Evolutionary conservation across 805 yeast species (phyloP).

Genomic region (Wickerhamomyces silvicola): DNA sequence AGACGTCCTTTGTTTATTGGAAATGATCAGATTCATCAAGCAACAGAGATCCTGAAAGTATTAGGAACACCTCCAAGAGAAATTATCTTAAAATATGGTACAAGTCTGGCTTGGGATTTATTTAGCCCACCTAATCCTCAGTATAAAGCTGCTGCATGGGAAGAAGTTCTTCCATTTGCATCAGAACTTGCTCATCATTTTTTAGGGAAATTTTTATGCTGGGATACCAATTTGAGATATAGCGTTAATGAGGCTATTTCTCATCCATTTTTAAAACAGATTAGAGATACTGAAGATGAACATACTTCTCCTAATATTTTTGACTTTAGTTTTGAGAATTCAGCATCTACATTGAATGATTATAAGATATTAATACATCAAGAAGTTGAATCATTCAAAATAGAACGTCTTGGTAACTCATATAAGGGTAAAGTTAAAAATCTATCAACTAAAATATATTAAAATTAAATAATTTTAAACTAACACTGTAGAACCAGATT

Average conservation of each 20-base stretch:
- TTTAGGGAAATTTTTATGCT: constrained; percentile 47
- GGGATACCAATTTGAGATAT: constrained; percentile 55
- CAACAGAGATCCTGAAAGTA: constrained; percentile 58
- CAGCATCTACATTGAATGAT: constrained; percentile 31
- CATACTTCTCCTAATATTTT: constrained; percentile 43
- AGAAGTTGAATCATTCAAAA: constrained; percentile 48
- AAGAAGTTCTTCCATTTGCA: constrained; percentile 56
- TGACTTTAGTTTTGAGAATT: constrained; percentile 61
- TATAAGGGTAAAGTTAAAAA: background rate
- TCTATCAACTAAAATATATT: background rate
- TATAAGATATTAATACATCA: constrained; percentile 42
- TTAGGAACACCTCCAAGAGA: constrained; percentile 64
- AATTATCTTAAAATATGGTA: constrained; percentile 37
- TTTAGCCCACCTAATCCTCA: constrained; percentile 38
- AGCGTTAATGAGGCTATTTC: constrained; percentile 50
- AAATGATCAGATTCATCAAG: constrained; percentile 61
- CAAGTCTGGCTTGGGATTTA: constrained; percentile 40
- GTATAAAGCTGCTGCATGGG: constrained; percentile 41
- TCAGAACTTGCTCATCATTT: constrained; percentile 44
- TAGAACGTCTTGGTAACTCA: constrained; percentile 19
- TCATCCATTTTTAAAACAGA: constrained; percentile 47
- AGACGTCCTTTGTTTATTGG: constrained; percentile 80
- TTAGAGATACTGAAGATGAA: constrained; percentile 54
- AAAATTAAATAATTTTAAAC: too few species aligned
- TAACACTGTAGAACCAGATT: too few species aligned